phyloP scores from a whole-genome alignment of 352 stramenopile species.

The Pythium folliculosum region DNA sequence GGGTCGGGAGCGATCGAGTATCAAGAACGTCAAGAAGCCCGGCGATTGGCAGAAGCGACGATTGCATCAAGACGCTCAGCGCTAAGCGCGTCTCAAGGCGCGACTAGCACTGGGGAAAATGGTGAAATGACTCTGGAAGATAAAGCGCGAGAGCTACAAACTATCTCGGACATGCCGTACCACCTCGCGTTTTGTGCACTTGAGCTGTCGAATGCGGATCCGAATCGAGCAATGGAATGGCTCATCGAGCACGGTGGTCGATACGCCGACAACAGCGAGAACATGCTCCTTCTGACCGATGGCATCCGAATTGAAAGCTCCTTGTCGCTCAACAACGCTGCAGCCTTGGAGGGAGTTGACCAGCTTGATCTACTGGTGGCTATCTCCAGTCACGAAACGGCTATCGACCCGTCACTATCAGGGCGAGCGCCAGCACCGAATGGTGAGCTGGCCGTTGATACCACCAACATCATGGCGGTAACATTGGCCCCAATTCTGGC shows the following conservation, averaged over 20 bases:
- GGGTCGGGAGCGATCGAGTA: conserved; percentile 68
- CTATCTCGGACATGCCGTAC: conserved; percentile 77
- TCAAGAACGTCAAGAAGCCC: conserved; percentile 66
- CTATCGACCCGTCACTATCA: not conserved
- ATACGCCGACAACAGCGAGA: conserved; percentile 60
- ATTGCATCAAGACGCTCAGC: conserved; percentile 34
- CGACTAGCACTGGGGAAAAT: not conserved
- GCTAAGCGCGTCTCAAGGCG: not conserved
- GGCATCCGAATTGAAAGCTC: conserved; percentile 48
- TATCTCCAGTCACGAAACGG: conserved; percentile 14
- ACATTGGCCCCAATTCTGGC: conserved; percentile 82
- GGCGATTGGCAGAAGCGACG: conserved; percentile 51
- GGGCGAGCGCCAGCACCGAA: conserved; percentile 3
- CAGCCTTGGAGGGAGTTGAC: conserved; percentile 79
- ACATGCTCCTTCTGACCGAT: conserved; percentile 47
- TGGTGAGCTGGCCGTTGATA: conserved; percentile 31
- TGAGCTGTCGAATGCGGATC: conserved; percentile 78
- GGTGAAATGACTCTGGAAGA: conserved; percentile 43
- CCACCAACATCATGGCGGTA: conserved; percentile 73
- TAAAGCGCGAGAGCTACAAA: conserved; percentile 72
- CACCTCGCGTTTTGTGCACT: conserved; percentile 62
- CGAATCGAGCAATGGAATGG: conserved; percentile 88
- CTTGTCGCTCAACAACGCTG: conserved; percentile 53
- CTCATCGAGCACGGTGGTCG: conserved; percentile 79
- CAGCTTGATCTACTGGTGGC: conserved; percentile 67